Evolutionary conservation across 2,329 filamentous ascomycete genomes (phyloP).

Genomic region (Periglandula ipomoeae): DNA sequence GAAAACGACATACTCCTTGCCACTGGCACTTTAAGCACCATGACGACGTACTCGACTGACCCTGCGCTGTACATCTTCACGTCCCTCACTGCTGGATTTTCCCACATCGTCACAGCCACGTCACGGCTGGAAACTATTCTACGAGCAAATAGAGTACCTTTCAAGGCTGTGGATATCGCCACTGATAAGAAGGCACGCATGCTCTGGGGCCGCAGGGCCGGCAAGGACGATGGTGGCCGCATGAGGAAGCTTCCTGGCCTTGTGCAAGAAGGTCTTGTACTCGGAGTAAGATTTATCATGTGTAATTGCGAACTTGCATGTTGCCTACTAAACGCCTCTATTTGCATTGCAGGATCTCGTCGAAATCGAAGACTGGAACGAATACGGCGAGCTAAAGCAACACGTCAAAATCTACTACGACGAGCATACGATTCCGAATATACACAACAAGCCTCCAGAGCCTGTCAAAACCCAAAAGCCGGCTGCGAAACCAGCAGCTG

Average conservation of each 20-base stretch:
- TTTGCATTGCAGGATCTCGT: conserved; percentile 73
- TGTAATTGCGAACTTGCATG: no score
- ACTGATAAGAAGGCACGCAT: conserved; percentile 82
- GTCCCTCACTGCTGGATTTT: conserved; percentile 88
- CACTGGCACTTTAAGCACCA: conserved; percentile 13
- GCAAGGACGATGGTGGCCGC: conserved; percentile 55
- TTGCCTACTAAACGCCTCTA: no score
- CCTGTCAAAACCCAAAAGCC: conserved; percentile 20
- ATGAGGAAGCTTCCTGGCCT: conserved; percentile 75
- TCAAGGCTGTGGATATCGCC: conserved; percentile 84
- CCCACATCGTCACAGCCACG: conserved; percentile 92
- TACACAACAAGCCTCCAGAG: conserved; percentile 41
- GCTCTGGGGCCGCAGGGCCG: conserved; percentile 77
- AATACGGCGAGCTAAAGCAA: conserved; percentile 89
- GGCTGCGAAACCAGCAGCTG: conserved; percentile 17
- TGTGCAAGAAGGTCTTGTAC: conserved; percentile 75
- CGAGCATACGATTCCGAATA: conserved; percentile 48
- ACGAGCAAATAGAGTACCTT: conserved; percentile 87
- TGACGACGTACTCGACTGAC: conserved; percentile 46
- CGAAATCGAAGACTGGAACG: conserved; percentile 98
- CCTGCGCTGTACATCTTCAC: conserved; percentile 88
- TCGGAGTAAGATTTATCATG: conserved; percentile 75
- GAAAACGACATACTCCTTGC: no score
- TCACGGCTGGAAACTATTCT: conserved; percentile 94
- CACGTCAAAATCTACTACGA: conserved; percentile 64